Evolutionary conservation across 768 basidiomycete species (phyloP).

Genomic region (Rhizopogon rudus): DNA sequence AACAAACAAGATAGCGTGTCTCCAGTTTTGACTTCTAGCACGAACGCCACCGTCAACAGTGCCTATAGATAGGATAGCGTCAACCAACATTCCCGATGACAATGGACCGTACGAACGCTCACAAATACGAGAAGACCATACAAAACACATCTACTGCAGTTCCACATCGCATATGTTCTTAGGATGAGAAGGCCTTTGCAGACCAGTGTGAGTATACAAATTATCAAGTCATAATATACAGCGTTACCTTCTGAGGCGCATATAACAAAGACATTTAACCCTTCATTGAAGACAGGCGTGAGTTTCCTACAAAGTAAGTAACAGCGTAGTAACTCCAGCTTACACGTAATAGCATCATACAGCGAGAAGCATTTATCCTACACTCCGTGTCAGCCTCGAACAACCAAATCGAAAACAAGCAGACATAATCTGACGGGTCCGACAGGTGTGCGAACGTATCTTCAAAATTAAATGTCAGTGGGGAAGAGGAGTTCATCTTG

Average conservation of each 20-base stretch:
- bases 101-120: neutral
- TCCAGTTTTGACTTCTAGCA: neutral
- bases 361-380: neutral
- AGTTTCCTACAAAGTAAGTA: neutral
- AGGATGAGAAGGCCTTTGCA: conserved; percentile 3
- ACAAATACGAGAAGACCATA: neutral
- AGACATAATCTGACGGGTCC: neutral
- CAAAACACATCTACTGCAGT: neutral
- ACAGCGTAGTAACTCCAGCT: neutral
- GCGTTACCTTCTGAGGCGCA: conserved; percentile 3
- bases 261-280: conserved; percentile 2
- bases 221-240: neutral
- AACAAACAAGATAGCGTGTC: neutral
- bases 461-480: neutral
- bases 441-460: neutral
- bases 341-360: conserved; percentile 1
- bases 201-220: neutral
- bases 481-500: neutral
- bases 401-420: neutral
- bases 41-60: neutral
- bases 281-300: neutral
- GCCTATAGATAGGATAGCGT: neutral
- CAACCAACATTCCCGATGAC: neutral
- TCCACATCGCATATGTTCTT: conserved; percentile 5
- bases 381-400: neutral